Percentiles rank a stretch among this genome's conserved stretches.
phyloP scores from a whole-genome alignment of 2,329 filamentous ascomycete genomes.

The Neofusicoccum ribis region DNA sequence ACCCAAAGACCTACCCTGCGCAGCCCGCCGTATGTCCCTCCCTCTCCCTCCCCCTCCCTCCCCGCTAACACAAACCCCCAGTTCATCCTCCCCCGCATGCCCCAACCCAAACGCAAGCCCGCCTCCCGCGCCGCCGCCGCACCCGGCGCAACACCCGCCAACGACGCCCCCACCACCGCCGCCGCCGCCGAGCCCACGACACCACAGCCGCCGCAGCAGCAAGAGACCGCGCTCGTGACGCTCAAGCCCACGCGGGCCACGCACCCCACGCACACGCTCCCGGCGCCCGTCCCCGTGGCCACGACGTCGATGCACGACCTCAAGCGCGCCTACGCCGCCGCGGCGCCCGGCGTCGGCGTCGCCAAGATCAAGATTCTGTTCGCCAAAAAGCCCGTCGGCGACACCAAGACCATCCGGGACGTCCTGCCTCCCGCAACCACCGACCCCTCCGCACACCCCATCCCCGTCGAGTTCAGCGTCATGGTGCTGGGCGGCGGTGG shows the following conservation, averaged over 20 bases:
- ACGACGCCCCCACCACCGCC: conserved; percentile 22
- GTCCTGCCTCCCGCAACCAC: conserved; percentile 54
- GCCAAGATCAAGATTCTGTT: conserved; percentile 79
- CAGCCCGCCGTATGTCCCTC: conserved; percentile 68
- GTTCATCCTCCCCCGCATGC: conserved; percentile 64
- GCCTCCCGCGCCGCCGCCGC: conserved; percentile 51
- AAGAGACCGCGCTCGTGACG: conserved; percentile 50
- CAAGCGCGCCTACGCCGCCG: conserved; percentile 66
- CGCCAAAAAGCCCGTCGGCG: conserved; percentile 81
- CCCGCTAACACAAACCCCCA: conserved; percentile 34
- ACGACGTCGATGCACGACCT: conserved; percentile 77
- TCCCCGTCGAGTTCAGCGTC: conserved; percentile 71
- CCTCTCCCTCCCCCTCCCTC: neutral
- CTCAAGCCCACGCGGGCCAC: conserved; percentile 69
- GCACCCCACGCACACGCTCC: conserved; percentile 62
- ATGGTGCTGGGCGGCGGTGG: conserved; percentile 76
- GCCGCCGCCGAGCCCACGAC: conserved; percentile 23
- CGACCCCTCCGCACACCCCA: conserved; percentile 41
- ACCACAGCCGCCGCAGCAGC: conserved; percentile 27
- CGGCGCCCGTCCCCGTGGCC: conserved; percentile 54
- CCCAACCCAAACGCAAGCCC: conserved; percentile 49
- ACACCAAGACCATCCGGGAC: conserved; percentile 76
- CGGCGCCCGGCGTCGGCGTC: conserved; percentile 51
- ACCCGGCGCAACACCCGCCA: conserved; percentile 24
- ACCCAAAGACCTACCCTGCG: conserved; percentile 74